Evolutionary conservation across 805 yeast genomes (phyloP).

Genomic region (Ogataea methylovora): DNA sequence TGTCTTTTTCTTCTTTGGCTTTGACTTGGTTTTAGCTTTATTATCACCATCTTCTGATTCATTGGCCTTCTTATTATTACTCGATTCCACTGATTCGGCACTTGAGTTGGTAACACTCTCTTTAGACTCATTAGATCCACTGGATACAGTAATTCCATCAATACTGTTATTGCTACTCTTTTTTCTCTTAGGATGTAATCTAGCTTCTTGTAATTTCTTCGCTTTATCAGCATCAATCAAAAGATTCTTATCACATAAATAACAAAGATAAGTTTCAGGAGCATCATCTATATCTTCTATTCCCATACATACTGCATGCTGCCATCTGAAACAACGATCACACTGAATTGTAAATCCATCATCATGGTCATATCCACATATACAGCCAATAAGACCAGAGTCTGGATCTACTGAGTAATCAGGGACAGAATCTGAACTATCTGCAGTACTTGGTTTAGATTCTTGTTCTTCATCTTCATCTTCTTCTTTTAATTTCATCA

Average conservation of each 20-base stretch:
- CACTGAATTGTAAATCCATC: constrained; percentile 95
- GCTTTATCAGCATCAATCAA: constrained; percentile 34
- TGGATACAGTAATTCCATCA: no score
- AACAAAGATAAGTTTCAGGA: constrained; percentile 79
- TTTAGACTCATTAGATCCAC: no score
- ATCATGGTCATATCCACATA: constrained; percentile 81
- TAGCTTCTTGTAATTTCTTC: constrained; percentile 26
- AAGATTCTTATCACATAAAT: constrained; percentile 51
- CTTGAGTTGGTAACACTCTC: no score
- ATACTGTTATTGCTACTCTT: no score
- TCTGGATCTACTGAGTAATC: constrained; percentile 75
- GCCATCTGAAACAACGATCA: constrained; percentile 90
- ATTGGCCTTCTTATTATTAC: constrained; percentile 7
- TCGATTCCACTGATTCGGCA: no score
- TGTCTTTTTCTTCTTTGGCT: constrained; percentile 32
- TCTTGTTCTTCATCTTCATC: constrained; percentile 1
- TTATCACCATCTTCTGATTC: neutral
- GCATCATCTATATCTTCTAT: constrained; percentile 64
- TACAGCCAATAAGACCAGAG: constrained; percentile 81
- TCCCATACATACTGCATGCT: constrained; percentile 87
- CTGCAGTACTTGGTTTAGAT: neutral
- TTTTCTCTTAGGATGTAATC: constrained; percentile 23
- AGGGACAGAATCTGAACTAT: constrained; percentile 17
- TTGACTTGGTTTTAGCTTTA: constrained; percentile 13
- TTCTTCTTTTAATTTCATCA: neutral